phyloP scores from a whole-genome alignment of 768 basidiomycete genomes.

The Agaricus sinodeliciosus region DNA sequence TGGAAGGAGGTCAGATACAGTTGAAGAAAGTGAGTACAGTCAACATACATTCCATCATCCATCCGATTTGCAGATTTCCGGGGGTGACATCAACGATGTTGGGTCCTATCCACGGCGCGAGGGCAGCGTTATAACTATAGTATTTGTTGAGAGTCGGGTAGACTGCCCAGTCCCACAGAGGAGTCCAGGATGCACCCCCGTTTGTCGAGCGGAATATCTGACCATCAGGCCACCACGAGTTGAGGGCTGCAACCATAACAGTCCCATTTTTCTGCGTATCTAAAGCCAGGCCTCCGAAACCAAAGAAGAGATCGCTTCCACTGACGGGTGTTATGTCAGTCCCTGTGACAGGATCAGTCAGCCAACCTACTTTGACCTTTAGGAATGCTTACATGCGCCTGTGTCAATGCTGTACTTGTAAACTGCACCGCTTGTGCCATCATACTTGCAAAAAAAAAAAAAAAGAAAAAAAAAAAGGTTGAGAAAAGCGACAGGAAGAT shows the following conservation, averaged over 20 bases:
- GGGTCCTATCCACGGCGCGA: conserved; percentile 57
- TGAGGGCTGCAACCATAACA: conserved; percentile 62
- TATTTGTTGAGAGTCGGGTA: conserved; percentile 43
- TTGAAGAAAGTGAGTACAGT: neutral
- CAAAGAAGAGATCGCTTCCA: conserved; percentile 52
- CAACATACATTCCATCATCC: conserved; percentile 60
- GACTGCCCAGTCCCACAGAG: conserved; percentile 47
- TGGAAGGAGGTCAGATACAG: neutral
- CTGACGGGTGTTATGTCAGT: conserved; percentile 58
- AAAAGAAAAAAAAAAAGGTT: too few species aligned
- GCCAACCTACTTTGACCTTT: neutral
- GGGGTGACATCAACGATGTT: conserved; percentile 36
- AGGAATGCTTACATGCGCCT: conserved; percentile 30
- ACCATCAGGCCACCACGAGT: conserved; percentile 61
- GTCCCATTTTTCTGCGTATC: conserved; percentile 57
- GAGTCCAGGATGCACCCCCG: conserved; percentile 51
- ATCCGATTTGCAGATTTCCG: conserved; percentile 49
- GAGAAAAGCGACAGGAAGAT: neutral
- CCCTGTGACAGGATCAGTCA: conserved; percentile 23
- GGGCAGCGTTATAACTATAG: conserved; percentile 47
- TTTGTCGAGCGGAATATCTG: conserved; percentile 58
- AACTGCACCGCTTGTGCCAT: conserved; percentile 45
- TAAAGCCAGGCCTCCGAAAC: conserved; percentile 57
- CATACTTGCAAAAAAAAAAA: conserved; percentile 37
- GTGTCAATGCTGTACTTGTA: conserved; percentile 47